phyloP scores from a whole-genome alignment of 768 basidiomycete species.

The Lactifluus subvellereus region DNA sequence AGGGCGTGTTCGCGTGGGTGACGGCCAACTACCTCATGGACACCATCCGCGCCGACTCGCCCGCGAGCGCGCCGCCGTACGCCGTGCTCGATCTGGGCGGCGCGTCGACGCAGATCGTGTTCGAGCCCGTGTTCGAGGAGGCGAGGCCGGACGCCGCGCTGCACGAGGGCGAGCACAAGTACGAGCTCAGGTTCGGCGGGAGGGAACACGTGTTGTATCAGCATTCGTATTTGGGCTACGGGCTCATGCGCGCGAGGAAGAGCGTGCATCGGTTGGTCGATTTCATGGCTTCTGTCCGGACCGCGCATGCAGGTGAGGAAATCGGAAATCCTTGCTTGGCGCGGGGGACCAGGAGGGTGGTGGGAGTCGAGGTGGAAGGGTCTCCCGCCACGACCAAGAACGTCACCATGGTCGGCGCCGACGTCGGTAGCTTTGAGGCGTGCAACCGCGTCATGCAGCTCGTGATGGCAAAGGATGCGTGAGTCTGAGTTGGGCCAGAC shows the following conservation, averaged over 20 bases:
- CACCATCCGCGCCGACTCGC: constrained; percentile 55
- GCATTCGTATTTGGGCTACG: constrained; percentile 97
- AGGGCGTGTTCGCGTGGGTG: constrained; percentile 98
- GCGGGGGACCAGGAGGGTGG: constrained; percentile 50
- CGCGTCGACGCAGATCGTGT: constrained; percentile 96
- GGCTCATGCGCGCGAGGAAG: constrained; percentile 80
- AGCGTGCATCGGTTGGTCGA: constrained; percentile 86
- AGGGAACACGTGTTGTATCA: constrained; percentile 77
- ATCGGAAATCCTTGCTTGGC: constrained; percentile 83
- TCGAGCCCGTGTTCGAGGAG: constrained; percentile 68
- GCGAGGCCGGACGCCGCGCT: constrained; percentile 35
- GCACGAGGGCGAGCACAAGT: constrained; percentile 88
- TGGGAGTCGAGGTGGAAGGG: constrained; percentile 55
- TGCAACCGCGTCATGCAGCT: constrained; percentile 81
- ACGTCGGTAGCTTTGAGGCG: constrained; percentile 77
- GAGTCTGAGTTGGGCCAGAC: constrained; percentile 32
- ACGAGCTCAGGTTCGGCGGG: constrained; percentile 72
- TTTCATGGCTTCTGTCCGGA: constrained; percentile 61
- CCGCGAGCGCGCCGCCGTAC: constrained; percentile 49
- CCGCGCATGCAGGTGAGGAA: constrained; percentile 29
- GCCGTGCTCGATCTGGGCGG: constrained; percentile 97
- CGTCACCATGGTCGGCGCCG: constrained; percentile 83
- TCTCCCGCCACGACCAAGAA: constrained; percentile 38
- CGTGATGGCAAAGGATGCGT: constrained; percentile 94
- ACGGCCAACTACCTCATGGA: constrained; percentile 90